phyloP scores from a whole-genome alignment of 345 rosid genomes.

The Psidium friedrichsthalianum region DNA sequence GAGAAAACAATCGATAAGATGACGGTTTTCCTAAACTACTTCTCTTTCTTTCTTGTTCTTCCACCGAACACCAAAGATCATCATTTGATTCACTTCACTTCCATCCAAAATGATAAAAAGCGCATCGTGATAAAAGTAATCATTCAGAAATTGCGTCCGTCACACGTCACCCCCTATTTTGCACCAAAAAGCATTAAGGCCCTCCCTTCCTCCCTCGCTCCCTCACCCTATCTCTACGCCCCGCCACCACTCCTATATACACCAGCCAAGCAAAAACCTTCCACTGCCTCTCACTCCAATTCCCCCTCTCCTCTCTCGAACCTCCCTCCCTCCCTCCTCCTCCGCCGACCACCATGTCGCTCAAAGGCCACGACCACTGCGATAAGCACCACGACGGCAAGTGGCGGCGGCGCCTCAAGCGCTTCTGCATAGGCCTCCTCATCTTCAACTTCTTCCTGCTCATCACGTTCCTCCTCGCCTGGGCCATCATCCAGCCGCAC shows the following conservation, averaged over 20 bases:
- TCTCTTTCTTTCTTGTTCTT: not conserved
- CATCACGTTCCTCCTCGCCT: slow-evolving; percentile 47
- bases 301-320: not conserved
- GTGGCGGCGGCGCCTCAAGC: slow-evolving; percentile 17
- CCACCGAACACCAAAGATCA: not conserved
- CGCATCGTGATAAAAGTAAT: not conserved
- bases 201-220: not conserved
- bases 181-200: not conserved
- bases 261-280: not conserved
- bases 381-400: slow-evolving; percentile 16
- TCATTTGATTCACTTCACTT: not conserved
- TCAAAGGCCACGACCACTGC: slow-evolving; percentile 23
- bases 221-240: not conserved
- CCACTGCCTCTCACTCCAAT: not conserved
- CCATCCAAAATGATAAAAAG: not conserved
- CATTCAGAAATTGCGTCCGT: not conserved
- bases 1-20: no score
- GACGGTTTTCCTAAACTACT: not conserved
- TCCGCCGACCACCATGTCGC: slow-evolving; percentile 21
- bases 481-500: slow-evolving; percentile 81
- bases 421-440: slow-evolving; percentile 28
- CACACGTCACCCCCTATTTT: not conserved
- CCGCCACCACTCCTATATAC: not conserved
- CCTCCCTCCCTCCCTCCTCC: not conserved
- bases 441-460: slow-evolving; percentile 43